Evolutionary conservation across 768 basidiomycete genomes (phyloP), one percentile per base, ranked within the genome.

Genomic region (Strobilomyces echinocephalus): DNA sequence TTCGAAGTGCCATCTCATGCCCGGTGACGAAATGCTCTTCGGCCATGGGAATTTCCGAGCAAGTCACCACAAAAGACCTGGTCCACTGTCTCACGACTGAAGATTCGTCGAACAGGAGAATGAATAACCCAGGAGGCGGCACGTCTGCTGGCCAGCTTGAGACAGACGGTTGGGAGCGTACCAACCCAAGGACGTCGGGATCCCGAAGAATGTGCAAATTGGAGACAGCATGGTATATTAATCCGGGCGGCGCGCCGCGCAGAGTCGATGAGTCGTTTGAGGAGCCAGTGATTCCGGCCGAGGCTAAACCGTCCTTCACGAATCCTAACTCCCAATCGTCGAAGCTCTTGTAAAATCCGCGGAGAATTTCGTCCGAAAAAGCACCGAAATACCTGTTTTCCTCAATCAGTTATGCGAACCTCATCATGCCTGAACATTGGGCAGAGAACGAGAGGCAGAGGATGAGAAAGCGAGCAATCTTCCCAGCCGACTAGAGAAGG

Each of bases 311-410:
- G n/a, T 75, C 69, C 10, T 84, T 63, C 5, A 87, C 77, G 24
- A 78, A 63, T 10, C 67, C 56, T 4, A 80, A 68, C 61, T 92
- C 86, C 84, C 88, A 93, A 33, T 72, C 67, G 51, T 86, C 82
- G 43, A 91, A 83, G 21, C 68, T 78, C 16, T 59, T 57, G 63
- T 83, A 87, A 67, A 95, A 94, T 34, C 67, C 69, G 18, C 71
- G 66, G 47, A 87, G 64, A 35, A 79, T 69, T 18, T 73, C 64
- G 1, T 74, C 73, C 1, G 74, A 61, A 66, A 87, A 92, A 3
- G 82, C 82, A 14, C 80, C 83, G 60, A 94, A 84, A 67, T 87
- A 94, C 51, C 91, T 94, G 56, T 26, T 54, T 56, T 46, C 28
- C 52, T 60, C 53, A 54, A 52, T 63, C 53, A 63, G 58, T 18